Evolutionary conservation across 306 rosid genomes (phyloP), one percentile per base, ranked within the genome.

Genomic region (Carpinus viminea): DNA sequence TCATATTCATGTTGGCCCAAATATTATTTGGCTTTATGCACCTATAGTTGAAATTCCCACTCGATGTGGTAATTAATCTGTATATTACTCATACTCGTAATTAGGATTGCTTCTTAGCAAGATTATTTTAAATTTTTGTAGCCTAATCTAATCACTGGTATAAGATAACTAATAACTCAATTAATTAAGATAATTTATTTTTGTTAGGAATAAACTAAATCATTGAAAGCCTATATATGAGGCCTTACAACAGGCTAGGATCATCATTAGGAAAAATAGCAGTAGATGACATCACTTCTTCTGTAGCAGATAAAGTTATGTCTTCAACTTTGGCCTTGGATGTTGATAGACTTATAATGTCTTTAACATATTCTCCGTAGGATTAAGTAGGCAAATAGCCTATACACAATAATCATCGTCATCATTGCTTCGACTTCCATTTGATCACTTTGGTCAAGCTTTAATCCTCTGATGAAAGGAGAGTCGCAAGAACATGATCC

Each of bases 401-500:
- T 54, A 45, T 78, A 77, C 45, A 5, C 21, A 43, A 77, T 10
- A 26, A 77, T 26, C 80, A 77, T 77, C 4, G 43, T 21, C 56
- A 77, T 77, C 57, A 69, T 18, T 21, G 53, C 80, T 13, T 56
- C 55, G 3, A 77, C 75, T 68, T 68, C 75, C 52, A 60, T 21
- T 53, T 31, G 34, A 31, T 36, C 68, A 13, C 38, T 53, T 47
- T 2, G 55, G 8, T 21, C 8, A 15, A 68, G 18, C 21, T 31
- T 68, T 73, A 68, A 47, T 38, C 4, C 55, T 53, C 68, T 65
- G 38, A 34, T 8, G 52, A 20, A 51, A 66, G 43, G 41, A 54
- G 62, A 68, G n/a, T 55, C 74, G 20, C n/a, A 54, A 45, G 47
- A 41, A 9, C n/a, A 45, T 15, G 80, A 68, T 38, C 9, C 68